Conservation (phyloP, 192 early-diverging fungal species). For the Anaeromyces robustus region DNA sequence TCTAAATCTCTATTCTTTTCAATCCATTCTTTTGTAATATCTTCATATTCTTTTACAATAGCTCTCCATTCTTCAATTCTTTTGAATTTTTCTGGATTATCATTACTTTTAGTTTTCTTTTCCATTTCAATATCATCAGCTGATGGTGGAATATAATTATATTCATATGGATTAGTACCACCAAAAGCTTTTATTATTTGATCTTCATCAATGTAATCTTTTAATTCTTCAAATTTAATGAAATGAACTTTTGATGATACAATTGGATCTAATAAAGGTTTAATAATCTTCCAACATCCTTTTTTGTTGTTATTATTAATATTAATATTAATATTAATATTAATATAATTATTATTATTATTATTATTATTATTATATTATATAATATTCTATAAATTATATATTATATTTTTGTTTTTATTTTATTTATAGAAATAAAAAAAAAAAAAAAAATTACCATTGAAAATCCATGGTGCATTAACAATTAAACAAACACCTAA, state of each 20-base stretch:
- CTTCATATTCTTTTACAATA: not conserved
- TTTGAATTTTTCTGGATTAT: not conserved
- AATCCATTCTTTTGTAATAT: not conserved
- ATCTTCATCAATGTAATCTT: constrained; percentile 38
- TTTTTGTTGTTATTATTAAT: not conserved
- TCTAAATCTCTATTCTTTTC: not conserved
- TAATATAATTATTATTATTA: no score
- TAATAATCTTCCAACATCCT: constrained; percentile 66
- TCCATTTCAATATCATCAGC: constrained; percentile 30
- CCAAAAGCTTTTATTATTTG: constrained; percentile 40
- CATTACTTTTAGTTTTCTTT: constrained; percentile 24
- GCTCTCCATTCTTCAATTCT: not conserved
- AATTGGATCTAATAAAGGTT: constrained; percentile 73
- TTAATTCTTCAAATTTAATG: constrained; percentile 43
- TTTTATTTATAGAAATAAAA: not conserved
- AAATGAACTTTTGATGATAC: constrained; percentile 77
- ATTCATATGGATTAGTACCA: constrained; percentile 36
- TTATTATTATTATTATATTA: no score
- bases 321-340: no score
- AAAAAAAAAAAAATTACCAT: constrained; percentile 16
- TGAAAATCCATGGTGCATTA: constrained; percentile 79
- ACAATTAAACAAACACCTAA: constrained; percentile 69
- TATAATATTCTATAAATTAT: no score
- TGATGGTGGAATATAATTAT: constrained; percentile 26
- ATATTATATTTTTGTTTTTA: not conserved